Conservation (phyloP, 768 basidiomycete species). For the Peribolospora kevripleyi region DNA sequence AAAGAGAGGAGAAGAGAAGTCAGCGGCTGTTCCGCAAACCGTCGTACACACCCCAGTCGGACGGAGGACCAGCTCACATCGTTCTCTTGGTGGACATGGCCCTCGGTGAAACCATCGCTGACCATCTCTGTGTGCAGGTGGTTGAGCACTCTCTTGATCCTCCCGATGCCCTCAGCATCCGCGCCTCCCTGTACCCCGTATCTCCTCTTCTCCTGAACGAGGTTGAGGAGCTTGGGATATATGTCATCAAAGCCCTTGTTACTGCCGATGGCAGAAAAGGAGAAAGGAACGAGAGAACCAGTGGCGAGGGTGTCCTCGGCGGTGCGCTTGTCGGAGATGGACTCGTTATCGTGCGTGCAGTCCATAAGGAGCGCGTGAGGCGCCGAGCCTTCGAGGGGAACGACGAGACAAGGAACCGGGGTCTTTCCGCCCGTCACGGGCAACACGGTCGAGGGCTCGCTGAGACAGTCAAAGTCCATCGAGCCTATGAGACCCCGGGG, state of each 20-base stretch:
- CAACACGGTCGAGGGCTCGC: slow-evolving; percentile 45
- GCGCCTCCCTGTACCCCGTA: slow-evolving; percentile 33
- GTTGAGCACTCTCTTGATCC: slow-evolving; percentile 46
- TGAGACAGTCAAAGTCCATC: slow-evolving; percentile 74
- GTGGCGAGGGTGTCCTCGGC: slow-evolving; percentile 90
- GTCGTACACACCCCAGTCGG: neutral
- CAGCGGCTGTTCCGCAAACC: neutral
- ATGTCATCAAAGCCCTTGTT: slow-evolving; percentile 95
- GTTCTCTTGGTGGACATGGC: slow-evolving; percentile 89
- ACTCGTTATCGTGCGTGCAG: slow-evolving; percentile 92
- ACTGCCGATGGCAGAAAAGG: slow-evolving; percentile 63
- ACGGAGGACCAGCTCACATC: slow-evolving; percentile 34
- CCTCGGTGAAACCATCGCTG: slow-evolving; percentile 61
- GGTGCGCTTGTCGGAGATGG: slow-evolving; percentile 63
- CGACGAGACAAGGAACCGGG: slow-evolving; percentile 40
- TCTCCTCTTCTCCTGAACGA: slow-evolving; percentile 56
- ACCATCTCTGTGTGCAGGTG: slow-evolving; percentile 78
- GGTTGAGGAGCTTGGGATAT: slow-evolving; percentile 75
- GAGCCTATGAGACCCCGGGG: slow-evolving; percentile 47
- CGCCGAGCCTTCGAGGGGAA: slow-evolving; percentile 53
- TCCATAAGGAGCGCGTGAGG: slow-evolving; percentile 92
- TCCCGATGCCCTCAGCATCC: slow-evolving; percentile 28
- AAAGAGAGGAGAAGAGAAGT: neutral
- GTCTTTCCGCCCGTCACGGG: slow-evolving; percentile 60
- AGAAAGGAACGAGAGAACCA: slow-evolving; percentile 77